A percentile compares a stretch with the other conserved stretches of the same genome.
Evolutionary conservation across 208 protist species (phyloP).

Genomic region (Leishmania lainsoni): DNA sequence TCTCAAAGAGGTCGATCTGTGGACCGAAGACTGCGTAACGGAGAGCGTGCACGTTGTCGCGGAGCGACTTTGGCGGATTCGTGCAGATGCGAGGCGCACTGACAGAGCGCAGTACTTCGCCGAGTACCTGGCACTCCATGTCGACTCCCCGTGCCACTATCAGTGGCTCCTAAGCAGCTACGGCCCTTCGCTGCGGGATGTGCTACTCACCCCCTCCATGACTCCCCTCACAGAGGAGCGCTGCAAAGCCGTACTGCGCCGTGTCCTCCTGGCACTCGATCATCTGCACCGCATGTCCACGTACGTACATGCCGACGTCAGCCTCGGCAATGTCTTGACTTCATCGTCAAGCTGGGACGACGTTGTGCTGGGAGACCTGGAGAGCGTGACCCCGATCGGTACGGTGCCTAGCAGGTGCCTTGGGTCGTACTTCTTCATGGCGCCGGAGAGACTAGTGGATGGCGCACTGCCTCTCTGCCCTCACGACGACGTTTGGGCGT

Average conservation of each 20-base stretch:
- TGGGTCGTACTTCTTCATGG: constrained; percentile 38
- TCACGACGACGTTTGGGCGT: constrained; percentile 59
- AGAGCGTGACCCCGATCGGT: constrained; percentile 15
- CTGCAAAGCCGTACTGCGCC: constrained; percentile 23
- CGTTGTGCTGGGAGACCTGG: constrained; percentile 33
- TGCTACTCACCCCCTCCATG: constrained; percentile 9
- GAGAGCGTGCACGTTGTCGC: constrained; percentile 17
- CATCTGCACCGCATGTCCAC: constrained; percentile 45
- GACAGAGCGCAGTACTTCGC: constrained; percentile 29
- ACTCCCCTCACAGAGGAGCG: constrained; percentile 4
- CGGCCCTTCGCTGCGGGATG: constrained; percentile 37
- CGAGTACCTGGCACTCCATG: constrained; percentile 37
- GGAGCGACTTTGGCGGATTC: constrained; percentile 13
- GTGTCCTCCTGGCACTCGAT: constrained; percentile 45
- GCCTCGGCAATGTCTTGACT: constrained; percentile 53
- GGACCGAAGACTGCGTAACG: constrained; percentile 32
- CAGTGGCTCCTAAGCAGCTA: constrained; percentile 42
- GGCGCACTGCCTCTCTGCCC: neutral
- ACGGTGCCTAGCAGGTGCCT: constrained; percentile 1
- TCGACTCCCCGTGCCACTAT: constrained; percentile 36
- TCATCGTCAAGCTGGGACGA: neutral
- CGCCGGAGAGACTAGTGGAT: constrained; percentile 39
- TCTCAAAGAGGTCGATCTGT: constrained; percentile 57
- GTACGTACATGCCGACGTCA: constrained; percentile 67
- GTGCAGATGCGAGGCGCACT: neutral